These are phyloP conservation scores for Blastocladiella emersonii DNA, from an alignment of 371 early-diverging fungal species.

Conservation along the genomic window DNA sequence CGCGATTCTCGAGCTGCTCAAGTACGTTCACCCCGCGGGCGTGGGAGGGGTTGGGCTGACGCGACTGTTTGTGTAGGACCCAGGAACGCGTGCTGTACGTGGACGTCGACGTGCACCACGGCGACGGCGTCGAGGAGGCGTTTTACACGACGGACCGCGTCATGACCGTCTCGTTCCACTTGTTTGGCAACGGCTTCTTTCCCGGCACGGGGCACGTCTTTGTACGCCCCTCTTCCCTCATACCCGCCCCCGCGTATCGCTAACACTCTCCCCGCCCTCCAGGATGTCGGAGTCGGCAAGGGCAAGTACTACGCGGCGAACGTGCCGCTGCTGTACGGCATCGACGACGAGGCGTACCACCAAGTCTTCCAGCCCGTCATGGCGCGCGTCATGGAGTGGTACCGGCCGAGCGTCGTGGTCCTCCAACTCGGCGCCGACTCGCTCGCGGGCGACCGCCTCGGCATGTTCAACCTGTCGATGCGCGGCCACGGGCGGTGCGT, in stretches of 20 bases:
- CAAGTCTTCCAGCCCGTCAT: constrained; percentile 83
- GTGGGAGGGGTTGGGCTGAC: not conserved
- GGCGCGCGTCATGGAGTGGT: constrained; percentile 82
- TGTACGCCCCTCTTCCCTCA: constrained; percentile 21
- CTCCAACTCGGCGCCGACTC: constrained; percentile 99
- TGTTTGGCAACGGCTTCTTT: constrained; percentile 96
- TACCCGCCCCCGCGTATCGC: not conserved
- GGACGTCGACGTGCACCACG: constrained; percentile 99
- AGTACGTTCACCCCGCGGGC: not conserved
- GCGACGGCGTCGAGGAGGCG: constrained; percentile 99
- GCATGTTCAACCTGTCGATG: constrained; percentile 96
- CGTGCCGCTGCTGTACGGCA: constrained; percentile 94
- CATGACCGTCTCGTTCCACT: constrained; percentile 98
- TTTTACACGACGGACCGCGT: constrained; percentile 98
- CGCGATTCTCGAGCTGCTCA: constrained; percentile 88
- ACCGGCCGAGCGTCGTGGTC: constrained; percentile 91
- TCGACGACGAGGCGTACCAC: constrained; percentile 88
- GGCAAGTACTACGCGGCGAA: constrained; percentile 94
- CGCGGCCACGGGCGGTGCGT: constrained; percentile 84
- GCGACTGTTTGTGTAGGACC: constrained; percentile 25
- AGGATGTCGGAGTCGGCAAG: constrained; percentile 69
- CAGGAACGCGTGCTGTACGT: constrained; percentile 96
- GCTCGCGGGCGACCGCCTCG: constrained; percentile 95
- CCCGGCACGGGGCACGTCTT: constrained; percentile 92
- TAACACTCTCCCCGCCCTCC: constrained; percentile 4